A percentile compares a stretch with the other conserved stretches of the same genome.
phyloP scores from a whole-genome alignment of 106 monocot species.

The Phalaenopsis aphrodite region DNA sequence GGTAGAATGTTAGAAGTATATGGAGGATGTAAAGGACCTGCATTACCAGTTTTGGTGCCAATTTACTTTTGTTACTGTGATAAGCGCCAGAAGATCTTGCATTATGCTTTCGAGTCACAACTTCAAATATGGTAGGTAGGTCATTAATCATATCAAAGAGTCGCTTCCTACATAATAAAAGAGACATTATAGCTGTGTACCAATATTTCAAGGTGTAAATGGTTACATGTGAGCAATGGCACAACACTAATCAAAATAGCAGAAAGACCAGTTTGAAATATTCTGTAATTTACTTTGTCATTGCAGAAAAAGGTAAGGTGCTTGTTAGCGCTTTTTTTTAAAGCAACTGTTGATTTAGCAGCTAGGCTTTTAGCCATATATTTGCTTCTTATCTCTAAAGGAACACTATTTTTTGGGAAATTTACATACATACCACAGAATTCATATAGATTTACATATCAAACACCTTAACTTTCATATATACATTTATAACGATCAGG shows the following conservation, averaged over 20 bases:
- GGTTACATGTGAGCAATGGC: neutral
- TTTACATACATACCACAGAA: no score
- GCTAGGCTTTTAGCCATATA: no score
- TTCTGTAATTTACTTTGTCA: neutral
- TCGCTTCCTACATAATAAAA: conserved; percentile 29
- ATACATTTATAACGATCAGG: no score
- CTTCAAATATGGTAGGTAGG: conserved; percentile 46
- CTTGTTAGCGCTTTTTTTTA: neutral
- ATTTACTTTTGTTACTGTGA: conserved; percentile 26
- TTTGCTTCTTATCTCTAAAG: no score
- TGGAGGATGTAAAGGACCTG: neutral
- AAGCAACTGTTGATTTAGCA: neutral
- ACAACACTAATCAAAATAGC: neutral
- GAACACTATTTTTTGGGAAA: no score
- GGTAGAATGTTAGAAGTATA: neutral
- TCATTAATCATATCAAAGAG: conserved; percentile 49
- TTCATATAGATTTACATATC: no score
- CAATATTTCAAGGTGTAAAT: neutral
- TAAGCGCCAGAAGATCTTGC: conserved; percentile 17
- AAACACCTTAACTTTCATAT: no score
- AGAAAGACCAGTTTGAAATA: neutral
- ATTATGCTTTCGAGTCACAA: conserved; percentile 29
- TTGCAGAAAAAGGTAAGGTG: neutral
- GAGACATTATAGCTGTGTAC: neutral
- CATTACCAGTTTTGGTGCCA: conserved; percentile 29